phyloP scores from a whole-genome alignment of 768 basidiomycete genomes.

The Auricularia heimuer region DNA sequence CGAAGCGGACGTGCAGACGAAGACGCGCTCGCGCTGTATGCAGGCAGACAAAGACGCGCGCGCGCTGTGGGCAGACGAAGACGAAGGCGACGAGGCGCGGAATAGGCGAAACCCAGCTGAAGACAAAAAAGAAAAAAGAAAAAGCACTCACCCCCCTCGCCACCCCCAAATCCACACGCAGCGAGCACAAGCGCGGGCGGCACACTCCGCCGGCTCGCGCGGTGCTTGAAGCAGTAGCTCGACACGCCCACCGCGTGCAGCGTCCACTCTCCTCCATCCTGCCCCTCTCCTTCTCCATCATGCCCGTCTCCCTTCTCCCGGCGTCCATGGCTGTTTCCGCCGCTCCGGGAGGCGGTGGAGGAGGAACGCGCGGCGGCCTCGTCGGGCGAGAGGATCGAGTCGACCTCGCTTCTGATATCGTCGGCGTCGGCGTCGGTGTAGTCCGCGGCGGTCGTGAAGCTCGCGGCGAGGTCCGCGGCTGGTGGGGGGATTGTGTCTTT shows the following conservation, averaged over 20 bases:
- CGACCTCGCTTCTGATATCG: too few relatives aligned
- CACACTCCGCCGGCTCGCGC: background rate
- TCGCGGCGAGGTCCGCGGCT: background rate
- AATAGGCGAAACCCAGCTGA: too few relatives aligned
- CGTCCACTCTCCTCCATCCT: background rate
- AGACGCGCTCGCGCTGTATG: too few relatives aligned
- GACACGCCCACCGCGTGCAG: background rate
- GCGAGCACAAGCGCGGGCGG: background rate
- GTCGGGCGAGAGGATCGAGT: background rate
- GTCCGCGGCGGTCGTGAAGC: background rate
- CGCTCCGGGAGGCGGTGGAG: background rate
- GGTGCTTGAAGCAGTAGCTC: background rate
- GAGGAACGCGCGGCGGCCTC: background rate
- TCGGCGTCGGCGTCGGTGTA: background rate
- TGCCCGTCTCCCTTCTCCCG: too few relatives aligned
- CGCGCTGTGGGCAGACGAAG: too few relatives aligned
- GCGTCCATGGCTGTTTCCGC: too few relatives aligned
- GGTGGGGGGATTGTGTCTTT: too few relatives aligned
- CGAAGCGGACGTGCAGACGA: too few relatives aligned
- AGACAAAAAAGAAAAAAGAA: background rate
- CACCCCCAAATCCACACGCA: background rate
- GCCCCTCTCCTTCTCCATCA: background rate
- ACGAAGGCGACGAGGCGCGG: too few relatives aligned
- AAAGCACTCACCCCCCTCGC: background rate
- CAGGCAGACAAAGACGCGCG: too few relatives aligned